These are phyloP conservation scores for Erysimum cheiranthoides DNA, from an alignment of 345 rosid genomes.

Conservation along the genomic window DNA sequence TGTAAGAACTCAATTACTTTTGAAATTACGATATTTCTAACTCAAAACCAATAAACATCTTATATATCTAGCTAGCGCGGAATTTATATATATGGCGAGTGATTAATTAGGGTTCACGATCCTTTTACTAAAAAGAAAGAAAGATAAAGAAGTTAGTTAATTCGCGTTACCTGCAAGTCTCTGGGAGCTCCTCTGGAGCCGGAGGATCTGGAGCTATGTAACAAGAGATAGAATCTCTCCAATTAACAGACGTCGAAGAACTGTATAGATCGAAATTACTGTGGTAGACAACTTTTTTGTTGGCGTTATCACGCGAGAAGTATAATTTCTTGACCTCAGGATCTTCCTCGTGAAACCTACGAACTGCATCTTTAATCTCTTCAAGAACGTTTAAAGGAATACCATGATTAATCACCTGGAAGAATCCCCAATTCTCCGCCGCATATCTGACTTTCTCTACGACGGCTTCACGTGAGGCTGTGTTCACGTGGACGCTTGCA, in stretches of 20 bases:
- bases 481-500: constrained; percentile 34
- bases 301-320: constrained; percentile 20
- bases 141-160: background rate
- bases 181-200: constrained; percentile 53
- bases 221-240: constrained; percentile 59
- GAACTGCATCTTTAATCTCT: constrained; percentile 35
- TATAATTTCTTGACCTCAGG: constrained; percentile 36
- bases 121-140: too few relatives aligned
- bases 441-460: constrained; percentile 44
- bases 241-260: constrained; percentile 42
- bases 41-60: background rate
- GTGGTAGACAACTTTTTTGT: constrained; percentile 36
- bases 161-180: constrained; percentile 49
- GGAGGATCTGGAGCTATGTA: constrained; percentile 53
- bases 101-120: background rate
- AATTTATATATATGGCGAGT: background rate
- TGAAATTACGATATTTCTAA: background rate
- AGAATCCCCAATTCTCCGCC: constrained; percentile 47
- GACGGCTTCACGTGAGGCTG: constrained; percentile 20
- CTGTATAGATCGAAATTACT: constrained; percentile 53
- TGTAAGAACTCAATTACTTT: background rate
- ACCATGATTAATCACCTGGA: constrained; percentile 60
- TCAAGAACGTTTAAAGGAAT: constrained; percentile 43
- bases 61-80: too few relatives aligned
- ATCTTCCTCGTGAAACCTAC: constrained; percentile 42